A percentile compares a stretch with the other conserved stretches of the same genome.
phyloP scores from a whole-genome alignment of 2,329 filamentous ascomycete species.

The Penicillium sp. region DNA sequence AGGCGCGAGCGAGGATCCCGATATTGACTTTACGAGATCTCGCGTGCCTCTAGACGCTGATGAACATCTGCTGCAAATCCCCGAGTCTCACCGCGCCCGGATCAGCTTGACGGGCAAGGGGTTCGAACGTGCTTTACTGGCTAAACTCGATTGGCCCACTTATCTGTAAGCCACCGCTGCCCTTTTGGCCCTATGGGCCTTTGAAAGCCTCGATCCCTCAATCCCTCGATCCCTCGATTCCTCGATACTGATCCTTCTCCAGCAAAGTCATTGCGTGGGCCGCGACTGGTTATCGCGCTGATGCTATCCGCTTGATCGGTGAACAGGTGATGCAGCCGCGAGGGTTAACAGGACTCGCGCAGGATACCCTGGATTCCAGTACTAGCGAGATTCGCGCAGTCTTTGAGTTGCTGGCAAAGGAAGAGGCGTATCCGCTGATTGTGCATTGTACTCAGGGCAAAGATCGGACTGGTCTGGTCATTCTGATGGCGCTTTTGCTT shows the following conservation, averaged over 20 bases:
- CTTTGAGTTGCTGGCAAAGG: slow-evolving; percentile 62
- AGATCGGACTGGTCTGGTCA: slow-evolving; percentile 73
- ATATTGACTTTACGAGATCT: slow-evolving; percentile 24
- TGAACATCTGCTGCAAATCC: slow-evolving; percentile 60
- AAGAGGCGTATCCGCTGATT: slow-evolving; percentile 60
- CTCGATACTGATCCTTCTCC: neutral
- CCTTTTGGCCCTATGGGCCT: neutral
- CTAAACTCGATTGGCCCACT: slow-evolving; percentile 65
- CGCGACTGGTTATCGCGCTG: slow-evolving; percentile 63
- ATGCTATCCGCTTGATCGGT: slow-evolving; percentile 68
- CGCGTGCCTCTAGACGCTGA: slow-evolving; percentile 50
- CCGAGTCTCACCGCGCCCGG: slow-evolving; percentile 61
- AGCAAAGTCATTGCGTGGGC: slow-evolving; percentile 64
- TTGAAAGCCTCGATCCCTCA: no score
- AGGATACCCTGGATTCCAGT: slow-evolving; percentile 68
- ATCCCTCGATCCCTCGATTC: no score
- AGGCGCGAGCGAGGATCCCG: slow-evolving; percentile 5
- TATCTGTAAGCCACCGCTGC: slow-evolving; percentile 51
- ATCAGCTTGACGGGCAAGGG: slow-evolving; percentile 72
- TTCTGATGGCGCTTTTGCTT: slow-evolving; percentile 66
- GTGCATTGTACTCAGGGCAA: slow-evolving; percentile 89
- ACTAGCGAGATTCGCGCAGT: slow-evolving; percentile 63
- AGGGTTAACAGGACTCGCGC: slow-evolving; percentile 68
- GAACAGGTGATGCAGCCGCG: slow-evolving; percentile 68
- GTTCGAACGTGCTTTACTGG: slow-evolving; percentile 67